Percentiles rank a stretch among this genome's conserved stretches.
phyloP scores from a whole-genome alignment of 2,329 filamentous ascomycete genomes.

The Thielaviopsis euricoi region DNA sequence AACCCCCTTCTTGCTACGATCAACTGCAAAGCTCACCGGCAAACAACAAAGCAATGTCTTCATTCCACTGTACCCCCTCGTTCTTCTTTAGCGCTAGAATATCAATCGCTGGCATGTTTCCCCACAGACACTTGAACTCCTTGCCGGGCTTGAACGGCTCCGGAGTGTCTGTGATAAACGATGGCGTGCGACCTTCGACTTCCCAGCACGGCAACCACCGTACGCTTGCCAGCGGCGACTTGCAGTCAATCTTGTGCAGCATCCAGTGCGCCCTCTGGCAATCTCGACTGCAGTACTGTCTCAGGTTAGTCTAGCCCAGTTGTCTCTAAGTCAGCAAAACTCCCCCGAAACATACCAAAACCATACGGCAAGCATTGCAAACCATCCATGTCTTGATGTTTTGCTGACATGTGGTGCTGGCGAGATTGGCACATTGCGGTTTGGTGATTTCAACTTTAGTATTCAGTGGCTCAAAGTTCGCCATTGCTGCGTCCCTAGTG shows the following conservation, averaged over 20 bases:
- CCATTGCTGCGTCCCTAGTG: not conserved
- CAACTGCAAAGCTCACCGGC: too few species aligned
- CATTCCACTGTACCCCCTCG: not conserved
- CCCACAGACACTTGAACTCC: not conserved
- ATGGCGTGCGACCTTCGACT: not conserved
- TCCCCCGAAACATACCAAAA: not conserved
- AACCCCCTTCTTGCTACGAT: too few species aligned
- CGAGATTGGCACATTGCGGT: not conserved
- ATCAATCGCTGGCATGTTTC: not conserved
- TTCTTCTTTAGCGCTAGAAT: not conserved
- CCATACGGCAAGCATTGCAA: not conserved
- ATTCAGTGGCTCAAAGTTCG: not conserved
- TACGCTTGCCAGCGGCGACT: not conserved
- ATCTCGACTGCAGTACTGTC: not conserved
- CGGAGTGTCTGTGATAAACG: not conserved
- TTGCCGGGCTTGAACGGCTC: not conserved
- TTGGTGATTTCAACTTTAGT: not conserved
- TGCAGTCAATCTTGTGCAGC: not conserved
- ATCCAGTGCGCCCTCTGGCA: not conserved
- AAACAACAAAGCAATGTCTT: not conserved
- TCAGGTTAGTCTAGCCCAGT: not conserved
- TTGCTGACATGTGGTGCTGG: not conserved
- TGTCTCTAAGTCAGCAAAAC: not conserved
- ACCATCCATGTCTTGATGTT: not conserved
- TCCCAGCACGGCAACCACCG: not conserved